These are phyloP conservation scores for Waitea zeae DNA, from an alignment of 1,284 basidiomycete species.

Conservation along the genomic window DNA sequence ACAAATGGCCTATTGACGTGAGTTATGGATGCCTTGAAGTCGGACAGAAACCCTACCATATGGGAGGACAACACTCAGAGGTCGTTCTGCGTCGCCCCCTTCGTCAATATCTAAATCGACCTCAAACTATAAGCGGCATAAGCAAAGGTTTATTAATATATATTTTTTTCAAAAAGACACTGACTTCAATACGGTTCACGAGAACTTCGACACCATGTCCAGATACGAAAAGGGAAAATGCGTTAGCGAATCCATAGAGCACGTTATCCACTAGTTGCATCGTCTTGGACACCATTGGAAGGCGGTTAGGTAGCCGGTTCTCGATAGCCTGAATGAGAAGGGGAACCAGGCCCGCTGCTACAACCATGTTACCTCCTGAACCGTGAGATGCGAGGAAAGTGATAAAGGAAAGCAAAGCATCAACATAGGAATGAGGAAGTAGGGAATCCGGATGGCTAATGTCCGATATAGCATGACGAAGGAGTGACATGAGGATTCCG, in stretches of 20 bases:
- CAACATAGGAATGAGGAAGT: slow-evolving; percentile 70
- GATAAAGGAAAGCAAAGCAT: slow-evolving; percentile 76
- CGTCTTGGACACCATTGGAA: slow-evolving; percentile 69
- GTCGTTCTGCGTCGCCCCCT: slow-evolving; percentile 7
- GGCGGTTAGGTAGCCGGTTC: slow-evolving; percentile 47
- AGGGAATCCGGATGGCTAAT: slow-evolving; percentile 45
- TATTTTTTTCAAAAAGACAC: slow-evolving; percentile 9
- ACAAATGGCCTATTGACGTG: slow-evolving; percentile 31
- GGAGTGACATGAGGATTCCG: slow-evolving; percentile 78
- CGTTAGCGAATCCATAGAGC: slow-evolving; percentile 78
- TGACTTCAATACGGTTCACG: slow-evolving; percentile 73
- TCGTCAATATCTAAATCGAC: slow-evolving; percentile 51
- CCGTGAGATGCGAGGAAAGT: slow-evolving; percentile 77
- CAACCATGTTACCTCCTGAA: slow-evolving; percentile 81
- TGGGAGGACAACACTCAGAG: too few species aligned
- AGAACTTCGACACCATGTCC: slow-evolving; percentile 76
- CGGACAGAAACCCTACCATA: slow-evolving; percentile 25
- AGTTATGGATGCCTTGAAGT: slow-evolving; percentile 3
- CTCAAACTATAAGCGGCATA: slow-evolving; percentile 34
- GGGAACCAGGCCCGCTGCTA: slow-evolving; percentile 92
- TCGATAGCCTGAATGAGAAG: slow-evolving; percentile 80
- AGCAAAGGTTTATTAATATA: slow-evolving; percentile 6
- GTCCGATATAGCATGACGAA: slow-evolving; percentile 66
- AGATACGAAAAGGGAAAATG: slow-evolving; percentile 78
- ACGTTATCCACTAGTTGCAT: slow-evolving; percentile 90